Evolutionary conservation across 805 yeast species (phyloP).

Genomic region (Candida fluviatilis): DNA sequence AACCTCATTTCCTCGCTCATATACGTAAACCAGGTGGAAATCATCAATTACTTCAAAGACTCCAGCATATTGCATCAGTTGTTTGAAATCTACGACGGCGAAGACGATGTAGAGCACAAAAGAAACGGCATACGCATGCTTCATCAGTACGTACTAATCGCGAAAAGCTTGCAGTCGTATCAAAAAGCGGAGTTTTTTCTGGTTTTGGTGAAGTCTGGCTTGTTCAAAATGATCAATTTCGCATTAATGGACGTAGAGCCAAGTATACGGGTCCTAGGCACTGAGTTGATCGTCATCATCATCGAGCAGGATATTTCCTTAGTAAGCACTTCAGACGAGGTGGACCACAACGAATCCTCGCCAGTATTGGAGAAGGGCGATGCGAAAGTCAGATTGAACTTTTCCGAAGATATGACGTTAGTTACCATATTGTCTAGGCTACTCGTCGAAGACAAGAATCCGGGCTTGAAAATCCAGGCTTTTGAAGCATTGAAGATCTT

Average conservation of each 20-base stretch:
- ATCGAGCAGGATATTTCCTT: constrained; percentile 79
- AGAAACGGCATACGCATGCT: constrained; percentile 74
- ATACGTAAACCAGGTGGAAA: constrained; percentile 62
- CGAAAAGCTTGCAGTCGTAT: constrained; percentile 57
- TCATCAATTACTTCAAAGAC: constrained; percentile 55
- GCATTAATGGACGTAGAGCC: constrained; percentile 55
- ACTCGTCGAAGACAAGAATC: constrained; percentile 56
- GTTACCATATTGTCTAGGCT: constrained; percentile 54
- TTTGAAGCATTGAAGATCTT: constrained; percentile 76
- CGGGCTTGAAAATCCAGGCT: constrained; percentile 77
- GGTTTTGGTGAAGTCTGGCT: constrained; percentile 60
- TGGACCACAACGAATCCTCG: constrained; percentile 1
- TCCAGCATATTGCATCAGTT: constrained; percentile 50
- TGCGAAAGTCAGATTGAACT: constrained; percentile 20
- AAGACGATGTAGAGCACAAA: constrained; percentile 23
- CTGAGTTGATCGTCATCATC: constrained; percentile 74
- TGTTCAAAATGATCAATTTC: constrained; percentile 65
- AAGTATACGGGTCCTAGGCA: constrained; percentile 61
- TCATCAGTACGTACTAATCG: constrained; percentile 74
- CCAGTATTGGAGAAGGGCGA: constrained; percentile 8
- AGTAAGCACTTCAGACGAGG: constrained; percentile 27
- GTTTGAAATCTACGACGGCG: constrained; percentile 49
- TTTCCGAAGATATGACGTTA: constrained; percentile 57
- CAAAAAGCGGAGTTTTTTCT: constrained; percentile 67
- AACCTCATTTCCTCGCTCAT: constrained; percentile 64